These are phyloP conservation scores for Leccinum disarticulatum DNA, from an alignment of 768 basidiomycete species.

Conservation along the genomic window DNA sequence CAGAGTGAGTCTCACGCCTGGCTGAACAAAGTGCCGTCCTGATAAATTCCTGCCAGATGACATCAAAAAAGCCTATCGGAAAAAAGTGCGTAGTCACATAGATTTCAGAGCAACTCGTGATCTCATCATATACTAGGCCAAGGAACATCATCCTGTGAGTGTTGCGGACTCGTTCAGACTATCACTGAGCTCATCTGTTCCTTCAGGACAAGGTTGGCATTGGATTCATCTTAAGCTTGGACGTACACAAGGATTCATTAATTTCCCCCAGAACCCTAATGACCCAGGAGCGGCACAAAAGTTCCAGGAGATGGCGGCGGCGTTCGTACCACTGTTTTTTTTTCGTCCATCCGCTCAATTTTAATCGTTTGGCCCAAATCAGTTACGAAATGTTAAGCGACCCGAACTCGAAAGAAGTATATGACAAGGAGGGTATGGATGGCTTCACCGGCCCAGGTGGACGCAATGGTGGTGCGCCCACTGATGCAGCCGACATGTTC, in stretches of 20 bases:
- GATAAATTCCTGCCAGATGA: slow-evolving; percentile 46
- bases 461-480: slow-evolving; percentile 44
- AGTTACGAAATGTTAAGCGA: slow-evolving; percentile 86
- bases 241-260: background rate
- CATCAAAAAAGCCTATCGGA: slow-evolving; percentile 92
- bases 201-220: slow-evolving; percentile 64
- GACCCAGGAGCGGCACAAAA: slow-evolving; percentile 79
- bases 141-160: slow-evolving; percentile 82
- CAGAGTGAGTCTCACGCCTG: slow-evolving; percentile 53
- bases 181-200: slow-evolving; percentile 4
- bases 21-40: slow-evolving; percentile 6
- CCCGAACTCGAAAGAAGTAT: slow-evolving; percentile 61
- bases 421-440: slow-evolving; percentile 74
- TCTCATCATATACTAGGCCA: slow-evolving; percentile 56
- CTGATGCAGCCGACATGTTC: slow-evolving; percentile 67
- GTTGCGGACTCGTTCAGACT: background rate
- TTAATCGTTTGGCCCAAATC: slow-evolving; percentile 13
- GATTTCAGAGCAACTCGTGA: slow-evolving; percentile 1
- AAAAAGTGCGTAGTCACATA: slow-evolving; percentile 59
- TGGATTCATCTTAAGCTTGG: background rate
- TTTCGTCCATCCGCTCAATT: background rate
- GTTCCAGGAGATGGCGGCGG: slow-evolving; percentile 88
- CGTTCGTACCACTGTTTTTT: slow-evolving; percentile 49
- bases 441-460: slow-evolving; percentile 53
- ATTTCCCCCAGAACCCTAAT: slow-evolving; percentile 68